Percentiles rank a stretch among this genome's conserved stretches.
Conservation (phyloP, 805 yeast species). For the Candida cerambycidarum region DNA sequence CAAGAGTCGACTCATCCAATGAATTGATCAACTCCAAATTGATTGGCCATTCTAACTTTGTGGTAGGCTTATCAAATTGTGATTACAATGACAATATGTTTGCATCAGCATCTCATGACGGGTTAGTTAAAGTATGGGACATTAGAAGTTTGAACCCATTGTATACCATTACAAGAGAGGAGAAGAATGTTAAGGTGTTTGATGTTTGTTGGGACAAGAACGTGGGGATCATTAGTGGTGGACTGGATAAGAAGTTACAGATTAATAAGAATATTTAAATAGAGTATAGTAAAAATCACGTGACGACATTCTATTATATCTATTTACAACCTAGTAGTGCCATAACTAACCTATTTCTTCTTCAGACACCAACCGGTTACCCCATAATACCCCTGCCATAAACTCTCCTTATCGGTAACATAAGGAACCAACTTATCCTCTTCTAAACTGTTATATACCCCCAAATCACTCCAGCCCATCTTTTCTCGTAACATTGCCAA, state of each 20-base stretch:
- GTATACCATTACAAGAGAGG: slow-evolving; percentile 74
- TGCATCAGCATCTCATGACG: slow-evolving; percentile 93
- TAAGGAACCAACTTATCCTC: slow-evolving; percentile 49
- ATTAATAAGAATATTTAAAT: slow-evolving; percentile 49
- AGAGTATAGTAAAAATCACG: too few species aligned
- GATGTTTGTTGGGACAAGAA: slow-evolving; percentile 81
- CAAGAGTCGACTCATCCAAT: slow-evolving; percentile 67
- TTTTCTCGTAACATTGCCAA: slow-evolving; percentile 48
- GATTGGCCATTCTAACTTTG: slow-evolving; percentile 89
- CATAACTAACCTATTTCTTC: too few species aligned
- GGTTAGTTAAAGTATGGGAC: slow-evolving; percentile 95
- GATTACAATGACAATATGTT: slow-evolving; percentile 82
- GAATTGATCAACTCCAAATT: slow-evolving; percentile 61
- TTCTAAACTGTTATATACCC: slow-evolving; percentile 15
- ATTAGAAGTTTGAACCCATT: slow-evolving; percentile 79
- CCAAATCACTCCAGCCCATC: slow-evolving; percentile 60
- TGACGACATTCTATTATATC: too few species aligned
- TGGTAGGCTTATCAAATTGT: slow-evolving; percentile 69
- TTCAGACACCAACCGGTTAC: slow-evolving; percentile 55
- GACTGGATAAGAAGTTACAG: slow-evolving; percentile 90
- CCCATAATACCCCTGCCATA: slow-evolving; percentile 81
- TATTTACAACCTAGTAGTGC: too few species aligned
- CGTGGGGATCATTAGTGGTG: slow-evolving; percentile 88
- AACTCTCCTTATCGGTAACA: slow-evolving; percentile 60
- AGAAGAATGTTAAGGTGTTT: slow-evolving; percentile 63